Evolutionary conservation across 2,329 filamentous ascomycete species (phyloP), one percentile per base, ranked within the genome.

Genomic region (Fonsecaea erecta): DNA sequence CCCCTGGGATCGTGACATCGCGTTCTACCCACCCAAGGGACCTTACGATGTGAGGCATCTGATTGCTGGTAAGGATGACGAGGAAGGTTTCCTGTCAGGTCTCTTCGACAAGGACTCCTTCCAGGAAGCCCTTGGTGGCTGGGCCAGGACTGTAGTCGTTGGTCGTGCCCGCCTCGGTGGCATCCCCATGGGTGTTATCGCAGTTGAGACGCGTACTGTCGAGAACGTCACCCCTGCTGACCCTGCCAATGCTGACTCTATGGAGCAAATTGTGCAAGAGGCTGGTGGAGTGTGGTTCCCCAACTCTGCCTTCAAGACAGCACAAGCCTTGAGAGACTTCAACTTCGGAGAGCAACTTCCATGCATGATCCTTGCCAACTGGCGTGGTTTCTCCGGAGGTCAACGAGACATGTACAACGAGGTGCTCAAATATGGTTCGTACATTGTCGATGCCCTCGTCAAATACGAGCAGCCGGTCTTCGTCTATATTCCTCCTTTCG

Each of bases 401-500:
- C 95, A 99, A 82, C 92, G 94, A 73, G 95, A 99, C 81, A 99
- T 99, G 95, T 99, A 96, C 88, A 97, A 98, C 83, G 95, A 99
- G 82, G 95, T 99, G 16, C 88, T 99, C 80, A 99, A 99, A 85
- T 99, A 99, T 76, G 95, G 95, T 76, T 97, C 94, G 18, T 98
- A 95, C 86, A 99, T 99, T 76, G 95, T 99, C 72, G 95, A 99
- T 75, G 94, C 94, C 62, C 89, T 99, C 54, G 93, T 97, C 84
- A 96, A 97, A 82, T 99, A 92, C 77, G 92, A 99, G 84, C 95
- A 99, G 84, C 95, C 95, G 62, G 89, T 99, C 80, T 99, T 99
- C 77, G 92, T 99, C 70, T 99, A 99, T 84, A 99, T 99, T 75
- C 95, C 95, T 75, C 95, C 95, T 8, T 92, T 90, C 75, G 94